Conservation (phyloP, 2,329 filamentous ascomycete species). For the Curvularia eragrostidis region DNA sequence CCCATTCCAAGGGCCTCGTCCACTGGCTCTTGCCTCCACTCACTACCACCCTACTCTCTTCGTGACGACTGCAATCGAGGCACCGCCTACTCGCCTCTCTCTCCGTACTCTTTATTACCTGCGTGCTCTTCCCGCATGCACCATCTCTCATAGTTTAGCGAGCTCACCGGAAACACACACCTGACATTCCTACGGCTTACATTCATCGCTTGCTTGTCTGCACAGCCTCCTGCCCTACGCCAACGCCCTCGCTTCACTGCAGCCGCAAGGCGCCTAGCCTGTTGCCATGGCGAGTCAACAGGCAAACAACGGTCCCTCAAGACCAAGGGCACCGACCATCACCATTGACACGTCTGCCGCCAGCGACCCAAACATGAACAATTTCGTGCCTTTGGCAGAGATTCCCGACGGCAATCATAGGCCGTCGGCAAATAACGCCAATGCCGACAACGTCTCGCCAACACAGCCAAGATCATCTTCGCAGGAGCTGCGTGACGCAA, state of each 20-base stretch:
- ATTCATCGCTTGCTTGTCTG: slow-evolving; percentile 27
- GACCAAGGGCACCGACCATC: slow-evolving; percentile 58
- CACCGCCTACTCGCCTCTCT: slow-evolving; percentile 15
- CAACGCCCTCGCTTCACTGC: slow-evolving; percentile 11
- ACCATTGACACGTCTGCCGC: slow-evolving; percentile 60
- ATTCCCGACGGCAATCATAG: slow-evolving; percentile 37
- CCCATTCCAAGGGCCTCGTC: background rate
- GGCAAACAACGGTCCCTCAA: slow-evolving; percentile 40
- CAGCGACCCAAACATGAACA: slow-evolving; percentile 44
- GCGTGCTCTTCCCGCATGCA: slow-evolving; percentile 33
- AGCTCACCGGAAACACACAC: slow-evolving; percentile 40
- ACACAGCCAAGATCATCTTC: slow-evolving; percentile 36
- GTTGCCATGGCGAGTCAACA: slow-evolving; percentile 40
- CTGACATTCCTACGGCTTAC: slow-evolving; percentile 36
- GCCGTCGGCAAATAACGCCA: slow-evolving; percentile 33
- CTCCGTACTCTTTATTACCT: slow-evolving; percentile 12
- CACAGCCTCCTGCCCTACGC: slow-evolving; percentile 8
- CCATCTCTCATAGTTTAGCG: slow-evolving; percentile 21
- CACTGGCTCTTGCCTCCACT: slow-evolving; percentile 12
- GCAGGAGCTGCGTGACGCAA: slow-evolving; percentile 61
- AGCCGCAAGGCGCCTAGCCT: slow-evolving; percentile 26
- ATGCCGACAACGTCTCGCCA: slow-evolving; percentile 36
- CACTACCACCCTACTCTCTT: slow-evolving; percentile 1
- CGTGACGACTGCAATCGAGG: background rate
- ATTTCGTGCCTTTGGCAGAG: slow-evolving; percentile 45